These are phyloP conservation scores for Pugionium dolabratum DNA, from an alignment of 345 rosid genomes.

Conservation along the genomic window DNA sequence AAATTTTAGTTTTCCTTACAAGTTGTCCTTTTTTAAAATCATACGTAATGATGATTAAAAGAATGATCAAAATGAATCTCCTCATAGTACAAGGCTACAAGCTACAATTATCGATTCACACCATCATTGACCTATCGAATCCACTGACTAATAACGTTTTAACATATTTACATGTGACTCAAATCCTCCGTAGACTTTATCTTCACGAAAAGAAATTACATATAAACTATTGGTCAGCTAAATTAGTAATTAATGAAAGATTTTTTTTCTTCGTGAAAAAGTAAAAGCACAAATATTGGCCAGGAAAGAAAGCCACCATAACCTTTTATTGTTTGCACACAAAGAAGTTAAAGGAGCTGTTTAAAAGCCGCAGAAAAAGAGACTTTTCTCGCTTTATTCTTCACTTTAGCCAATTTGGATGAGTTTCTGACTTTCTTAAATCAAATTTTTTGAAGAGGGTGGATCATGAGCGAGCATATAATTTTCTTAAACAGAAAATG, in stretches of 20 bases:
- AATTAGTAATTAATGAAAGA: not conserved
- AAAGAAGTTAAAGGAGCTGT: conserved; percentile 20
- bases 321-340: conserved; percentile 28
- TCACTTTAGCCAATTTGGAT: conserved; percentile 29
- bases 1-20: not conserved
- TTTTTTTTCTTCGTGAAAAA: not conserved
- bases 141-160: not conserved
- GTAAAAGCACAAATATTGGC: conserved; percentile 35
- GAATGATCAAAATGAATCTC: not conserved
- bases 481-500: not conserved
- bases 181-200: not conserved
- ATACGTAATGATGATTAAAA: conserved; percentile 5
- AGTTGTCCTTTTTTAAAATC: conserved; percentile 9
- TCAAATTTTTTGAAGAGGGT: conserved; percentile 8
- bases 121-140: not conserved
- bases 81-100: not conserved
- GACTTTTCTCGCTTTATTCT: conserved; percentile 2
- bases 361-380: conserved; percentile 25
- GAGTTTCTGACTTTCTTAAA: conserved; percentile 27
- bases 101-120: not conserved
- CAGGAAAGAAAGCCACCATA: conserved; percentile 35
- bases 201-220: not conserved
- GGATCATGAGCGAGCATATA: conserved; percentile 25
- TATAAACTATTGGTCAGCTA: too few relatives aligned
- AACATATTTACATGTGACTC: not conserved